phyloP scores from a whole-genome alignment of 164 flowering plant species.

The Chimonanthus praecox region DNA sequence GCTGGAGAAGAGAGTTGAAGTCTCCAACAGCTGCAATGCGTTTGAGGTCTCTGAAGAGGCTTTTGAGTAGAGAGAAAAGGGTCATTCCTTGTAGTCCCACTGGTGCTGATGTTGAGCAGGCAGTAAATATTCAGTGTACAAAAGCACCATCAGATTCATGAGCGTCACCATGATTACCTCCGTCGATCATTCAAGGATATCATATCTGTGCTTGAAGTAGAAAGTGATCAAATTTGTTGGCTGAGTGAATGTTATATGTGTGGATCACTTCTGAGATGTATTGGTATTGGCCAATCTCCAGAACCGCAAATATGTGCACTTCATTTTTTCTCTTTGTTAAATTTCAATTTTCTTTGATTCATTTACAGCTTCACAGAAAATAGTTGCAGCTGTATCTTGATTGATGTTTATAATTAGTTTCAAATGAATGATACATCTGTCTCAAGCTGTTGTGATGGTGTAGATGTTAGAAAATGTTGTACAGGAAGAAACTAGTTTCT shows the following conservation, averaged over 20 bases:
- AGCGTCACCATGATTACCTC: not conserved
- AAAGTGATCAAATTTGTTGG: not conserved
- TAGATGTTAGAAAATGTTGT: not conserved
- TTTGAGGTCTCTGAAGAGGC: slow-evolving; percentile 13
- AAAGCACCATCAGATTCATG: not conserved
- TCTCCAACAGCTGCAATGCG: slow-evolving; percentile 3
- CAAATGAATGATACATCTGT: not conserved
- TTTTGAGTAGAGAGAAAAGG: slow-evolving; percentile 16
- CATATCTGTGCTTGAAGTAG: not conserved
- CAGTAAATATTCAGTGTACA: not conserved
- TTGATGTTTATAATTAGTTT: not conserved
- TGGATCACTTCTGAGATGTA: not conserved
- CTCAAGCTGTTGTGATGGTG: not conserved
- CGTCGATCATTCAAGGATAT: not conserved
- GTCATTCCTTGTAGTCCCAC: slow-evolving; percentile 11
- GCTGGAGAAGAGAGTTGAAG: slow-evolving; percentile 8
- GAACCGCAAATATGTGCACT: not conserved
- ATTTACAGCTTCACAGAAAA: not conserved
- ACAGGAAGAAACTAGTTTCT: not conserved
- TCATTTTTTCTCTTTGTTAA: not conserved
- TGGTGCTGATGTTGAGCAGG: slow-evolving; percentile 17
- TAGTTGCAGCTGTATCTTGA: not conserved
- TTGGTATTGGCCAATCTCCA: not conserved
- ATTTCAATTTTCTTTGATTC: slow-evolving; percentile 1
- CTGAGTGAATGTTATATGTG: not conserved